These are phyloP conservation scores for Geosiphon pyriformis DNA, from an alignment of 192 early-diverging fungal species.

Conservation along the genomic window DNA sequence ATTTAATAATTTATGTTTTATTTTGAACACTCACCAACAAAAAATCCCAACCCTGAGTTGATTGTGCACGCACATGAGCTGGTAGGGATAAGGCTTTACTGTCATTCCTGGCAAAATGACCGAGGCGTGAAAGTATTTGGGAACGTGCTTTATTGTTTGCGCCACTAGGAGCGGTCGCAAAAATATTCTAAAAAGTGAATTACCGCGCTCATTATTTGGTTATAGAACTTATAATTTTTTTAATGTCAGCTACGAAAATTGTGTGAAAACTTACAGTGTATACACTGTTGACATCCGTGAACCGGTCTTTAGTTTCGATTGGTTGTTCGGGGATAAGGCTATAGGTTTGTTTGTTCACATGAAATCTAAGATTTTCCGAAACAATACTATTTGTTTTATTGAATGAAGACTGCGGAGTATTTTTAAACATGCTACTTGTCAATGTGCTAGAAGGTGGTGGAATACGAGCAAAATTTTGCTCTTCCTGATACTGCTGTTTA, in stretches of 20 bases:
- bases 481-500: too few species aligned
- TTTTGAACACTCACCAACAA: too few species aligned
- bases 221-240: not conserved
- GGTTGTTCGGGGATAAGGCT: not conserved
- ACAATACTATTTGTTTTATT: not conserved
- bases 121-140: not conserved
- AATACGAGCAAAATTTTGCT: too few species aligned
- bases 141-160: not conserved
- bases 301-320: not conserved
- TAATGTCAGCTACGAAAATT: not conserved
- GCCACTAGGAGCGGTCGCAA: not conserved
- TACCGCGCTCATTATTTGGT: too few species aligned
- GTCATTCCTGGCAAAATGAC: not conserved
- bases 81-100: not conserved
- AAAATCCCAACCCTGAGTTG: constrained; percentile 2
- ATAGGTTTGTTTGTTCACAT: not conserved
- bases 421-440: not conserved
- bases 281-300: not conserved
- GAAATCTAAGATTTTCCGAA: not conserved
- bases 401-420: not conserved
- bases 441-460: not conserved
- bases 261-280: not conserved
- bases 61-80: not conserved
- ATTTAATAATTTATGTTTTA: too few species aligned
- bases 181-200: not conserved